Conservation (phyloP, 345 rosid genomes). For the Citrus cavaleriei region DNA sequence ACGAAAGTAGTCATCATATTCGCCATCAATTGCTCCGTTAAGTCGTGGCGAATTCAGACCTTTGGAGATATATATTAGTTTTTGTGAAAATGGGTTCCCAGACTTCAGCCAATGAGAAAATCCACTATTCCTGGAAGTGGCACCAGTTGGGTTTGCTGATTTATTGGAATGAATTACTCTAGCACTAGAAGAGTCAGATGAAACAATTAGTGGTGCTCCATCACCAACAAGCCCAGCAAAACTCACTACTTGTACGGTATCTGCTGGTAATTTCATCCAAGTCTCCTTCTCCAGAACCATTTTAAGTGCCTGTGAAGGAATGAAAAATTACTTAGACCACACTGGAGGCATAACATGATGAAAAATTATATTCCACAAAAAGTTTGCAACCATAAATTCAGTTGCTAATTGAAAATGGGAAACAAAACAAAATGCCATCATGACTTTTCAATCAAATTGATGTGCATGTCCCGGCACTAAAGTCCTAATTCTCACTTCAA, state of each 20-base stretch:
- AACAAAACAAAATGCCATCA: neutral
- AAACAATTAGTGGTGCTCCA: constrained; percentile 81
- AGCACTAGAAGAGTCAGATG: constrained; percentile 44
- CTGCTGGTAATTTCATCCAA: constrained; percentile 78
- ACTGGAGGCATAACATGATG: neutral
- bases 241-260: constrained; percentile 62
- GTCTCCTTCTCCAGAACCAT: constrained; percentile 98
- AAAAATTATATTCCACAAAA: neutral
- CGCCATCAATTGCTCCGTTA: constrained; percentile 46
- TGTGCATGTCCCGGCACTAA: neutral
- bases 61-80: constrained; percentile 36
- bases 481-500: neutral
- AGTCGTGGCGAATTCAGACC: constrained; percentile 36
- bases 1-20: constrained; percentile 43
- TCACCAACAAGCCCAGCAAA: constrained; percentile 95
- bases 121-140: constrained; percentile 51
- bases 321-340: neutral
- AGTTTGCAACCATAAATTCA: constrained; percentile 2
- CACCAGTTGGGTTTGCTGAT: constrained; percentile 35
- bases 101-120: constrained; percentile 74
- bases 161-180: constrained; percentile 46
- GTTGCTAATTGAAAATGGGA: neutral
- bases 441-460: constrained; percentile 1
- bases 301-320: constrained; percentile 71
- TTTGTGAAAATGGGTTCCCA: constrained; percentile 83